A percentile compares a stretch with the other conserved stretches of the same genome.
Evolutionary conservation across 2,329 filamentous ascomycete species (phyloP).

Genomic region (Trichocomaceae sp.): DNA sequence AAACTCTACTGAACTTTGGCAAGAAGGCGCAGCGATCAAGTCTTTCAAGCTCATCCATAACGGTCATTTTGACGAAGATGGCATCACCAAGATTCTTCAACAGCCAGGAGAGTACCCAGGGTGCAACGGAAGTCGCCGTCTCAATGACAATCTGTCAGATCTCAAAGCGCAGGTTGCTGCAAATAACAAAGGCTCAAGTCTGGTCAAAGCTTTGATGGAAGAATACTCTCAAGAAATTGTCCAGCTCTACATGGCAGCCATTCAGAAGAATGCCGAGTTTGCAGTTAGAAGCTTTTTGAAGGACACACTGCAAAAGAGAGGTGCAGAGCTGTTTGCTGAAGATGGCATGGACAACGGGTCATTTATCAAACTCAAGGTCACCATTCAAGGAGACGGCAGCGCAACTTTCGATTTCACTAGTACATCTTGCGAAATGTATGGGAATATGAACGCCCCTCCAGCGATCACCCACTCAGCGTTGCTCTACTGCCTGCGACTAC

Average conservation of each 20-base stretch:
- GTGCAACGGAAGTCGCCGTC: slow-evolving; percentile 61
- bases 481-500: slow-evolving; percentile 24
- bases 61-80: slow-evolving; percentile 44
- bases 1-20: slow-evolving; percentile 40
- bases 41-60: slow-evolving; percentile 62
- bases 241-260: slow-evolving; percentile 34
- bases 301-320: slow-evolving; percentile 15
- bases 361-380: slow-evolving; percentile 28
- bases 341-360: slow-evolving; percentile 41
- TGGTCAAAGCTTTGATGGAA: slow-evolving; percentile 27
- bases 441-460: slow-evolving; percentile 33
- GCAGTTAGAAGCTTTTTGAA: slow-evolving; percentile 28
- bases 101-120: slow-evolving; percentile 60
- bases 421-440: slow-evolving; percentile 30
- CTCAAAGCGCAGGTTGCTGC: slow-evolving; percentile 32
- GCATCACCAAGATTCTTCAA: slow-evolving; percentile 54
- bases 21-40: slow-evolving; percentile 52
- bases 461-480: slow-evolving; percentile 34
- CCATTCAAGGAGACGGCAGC: slow-evolving; percentile 27
- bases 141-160: slow-evolving; percentile 38
- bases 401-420: slow-evolving; percentile 38
- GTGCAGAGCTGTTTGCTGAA: slow-evolving; percentile 18
- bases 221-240: slow-evolving; percentile 26
- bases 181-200: slow-evolving; percentile 31
- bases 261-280: slow-evolving; percentile 29